phyloP scores from a whole-genome alignment of 2,329 filamentous ascomycete genomes.

The Fusarium marasasianum region DNA sequence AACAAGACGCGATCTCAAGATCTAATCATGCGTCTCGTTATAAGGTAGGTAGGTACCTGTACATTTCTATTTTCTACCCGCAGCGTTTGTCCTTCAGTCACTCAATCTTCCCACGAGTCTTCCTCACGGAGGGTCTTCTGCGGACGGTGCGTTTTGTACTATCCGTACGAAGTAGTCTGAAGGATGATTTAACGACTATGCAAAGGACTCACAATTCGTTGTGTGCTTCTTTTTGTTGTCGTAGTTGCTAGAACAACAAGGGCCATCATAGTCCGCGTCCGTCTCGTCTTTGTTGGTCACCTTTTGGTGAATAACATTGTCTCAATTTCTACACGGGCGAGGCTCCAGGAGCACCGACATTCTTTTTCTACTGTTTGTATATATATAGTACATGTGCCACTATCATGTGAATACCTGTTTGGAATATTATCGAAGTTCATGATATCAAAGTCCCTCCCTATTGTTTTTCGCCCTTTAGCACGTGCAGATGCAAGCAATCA shows the following conservation, averaged over 20 bases:
- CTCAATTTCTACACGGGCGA: conserved; percentile 54
- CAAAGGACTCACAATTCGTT: not conserved
- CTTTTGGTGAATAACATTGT: conserved; percentile 27
- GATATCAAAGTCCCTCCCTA: not conserved
- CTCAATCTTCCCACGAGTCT: conserved; percentile 48
- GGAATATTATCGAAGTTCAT: not conserved
- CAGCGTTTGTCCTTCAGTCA: conserved; percentile 46
- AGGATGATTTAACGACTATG: conserved; percentile 23
- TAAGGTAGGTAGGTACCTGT: conserved; percentile 11
- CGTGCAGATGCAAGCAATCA: not conserved
- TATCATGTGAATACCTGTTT: not conserved
- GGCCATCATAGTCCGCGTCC: conserved; percentile 65
- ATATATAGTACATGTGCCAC: not conserved
- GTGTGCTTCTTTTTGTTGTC: conserved; percentile 20
- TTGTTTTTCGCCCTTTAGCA: not conserved
- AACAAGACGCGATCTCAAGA: not conserved
- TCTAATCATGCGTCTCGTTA: not conserved
- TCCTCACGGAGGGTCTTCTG: conserved; percentile 48
- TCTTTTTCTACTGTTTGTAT: not conserved
- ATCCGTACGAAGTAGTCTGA: conserved; percentile 50
- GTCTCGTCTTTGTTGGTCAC: conserved; percentile 43
- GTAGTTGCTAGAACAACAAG: conserved; percentile 56
- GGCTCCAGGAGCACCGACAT: conserved; percentile 63
- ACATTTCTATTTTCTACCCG: not conserved
- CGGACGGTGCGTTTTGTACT: conserved; percentile 49